phyloP scores from a whole-genome alignment of 768 basidiomycete species.

The Lactarius quietus region DNA sequence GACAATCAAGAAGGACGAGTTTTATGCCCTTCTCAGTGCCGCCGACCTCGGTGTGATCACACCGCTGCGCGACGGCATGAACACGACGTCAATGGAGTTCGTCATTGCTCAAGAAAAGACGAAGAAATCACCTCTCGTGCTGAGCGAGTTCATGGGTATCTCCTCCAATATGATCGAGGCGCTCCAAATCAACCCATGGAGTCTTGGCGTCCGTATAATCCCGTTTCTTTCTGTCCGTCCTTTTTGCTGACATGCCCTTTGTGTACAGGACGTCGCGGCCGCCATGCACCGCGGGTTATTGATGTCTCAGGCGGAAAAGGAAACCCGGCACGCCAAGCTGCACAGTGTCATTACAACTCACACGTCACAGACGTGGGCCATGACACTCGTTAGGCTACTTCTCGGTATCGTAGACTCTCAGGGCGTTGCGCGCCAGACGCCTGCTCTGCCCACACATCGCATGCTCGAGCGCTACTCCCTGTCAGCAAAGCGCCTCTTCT shows the following conservation, averaged over 20 bases:
- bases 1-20: conserved; percentile 95
- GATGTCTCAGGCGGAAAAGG: conserved; percentile 79
- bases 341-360: conserved; percentile 87
- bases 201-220: conserved; percentile 63
- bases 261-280: conserved; percentile 68
- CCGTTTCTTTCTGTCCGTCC: not conserved
- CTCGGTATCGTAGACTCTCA: conserved; percentile 75
- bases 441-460: conserved; percentile 62
- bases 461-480: conserved; percentile 58
- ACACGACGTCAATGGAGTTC: conserved; percentile 98
- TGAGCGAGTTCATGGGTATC: conserved; percentile 98
- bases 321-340: conserved; percentile 64
- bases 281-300: conserved; percentile 86
- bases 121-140: conserved; percentile 78
- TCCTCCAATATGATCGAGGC: conserved; percentile 88
- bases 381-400: conserved; percentile 83
- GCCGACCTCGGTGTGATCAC: conserved; percentile 96
- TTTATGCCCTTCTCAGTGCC: conserved; percentile 89
- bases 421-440: conserved; percentile 79
- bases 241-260: conserved; percentile 5
- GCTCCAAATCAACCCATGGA: conserved; percentile 93
- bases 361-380: conserved; percentile 94
- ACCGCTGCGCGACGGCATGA: conserved; percentile 96
- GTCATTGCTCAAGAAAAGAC: conserved; percentile 89
- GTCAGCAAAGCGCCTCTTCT: conserved; percentile 80